Conservation (phyloP, 208 protist species). For the Trypanosoma rangeli region DNA sequence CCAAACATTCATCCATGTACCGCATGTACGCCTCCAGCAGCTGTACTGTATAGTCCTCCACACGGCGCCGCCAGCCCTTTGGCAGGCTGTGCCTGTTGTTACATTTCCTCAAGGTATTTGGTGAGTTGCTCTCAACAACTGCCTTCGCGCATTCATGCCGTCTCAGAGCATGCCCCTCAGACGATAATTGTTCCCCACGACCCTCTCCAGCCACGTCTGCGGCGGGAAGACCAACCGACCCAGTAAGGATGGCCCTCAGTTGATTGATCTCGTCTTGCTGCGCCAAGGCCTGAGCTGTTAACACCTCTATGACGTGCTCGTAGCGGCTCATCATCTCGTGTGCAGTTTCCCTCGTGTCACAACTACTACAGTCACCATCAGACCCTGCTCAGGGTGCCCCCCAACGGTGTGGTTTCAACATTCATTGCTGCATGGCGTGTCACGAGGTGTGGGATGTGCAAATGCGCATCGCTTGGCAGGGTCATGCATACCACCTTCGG, state of each 20-base stretch:
- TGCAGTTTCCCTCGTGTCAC: neutral
- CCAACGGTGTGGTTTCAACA: neutral
- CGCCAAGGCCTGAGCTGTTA: constrained; percentile 46
- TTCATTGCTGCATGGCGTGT: neutral
- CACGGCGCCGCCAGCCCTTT: neutral
- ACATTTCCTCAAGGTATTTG: neutral
- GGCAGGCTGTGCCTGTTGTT: neutral
- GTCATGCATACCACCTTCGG: neutral
- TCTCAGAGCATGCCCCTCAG: neutral
- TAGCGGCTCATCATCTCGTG: constrained; percentile 23
- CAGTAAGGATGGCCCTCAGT: constrained; percentile 24
- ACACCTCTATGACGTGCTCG: constrained; percentile 41
- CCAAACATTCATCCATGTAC: constrained; percentile 34
- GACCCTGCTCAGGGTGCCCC: neutral
- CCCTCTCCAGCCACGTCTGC: neutral
- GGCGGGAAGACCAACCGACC: neutral
- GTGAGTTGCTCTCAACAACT: neutral
- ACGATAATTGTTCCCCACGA: neutral
- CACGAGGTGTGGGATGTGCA: neutral
- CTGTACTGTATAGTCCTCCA: constrained; percentile 19
- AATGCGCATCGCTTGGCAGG: neutral
- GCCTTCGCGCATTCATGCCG: neutral
- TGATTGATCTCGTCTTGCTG: constrained; percentile 58
- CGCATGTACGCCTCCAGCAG: constrained; percentile 28
- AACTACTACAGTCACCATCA: neutral